phyloP scores from a whole-genome alignment of 371 early-diverging fungal genomes.

The Mucor piriformis region DNA sequence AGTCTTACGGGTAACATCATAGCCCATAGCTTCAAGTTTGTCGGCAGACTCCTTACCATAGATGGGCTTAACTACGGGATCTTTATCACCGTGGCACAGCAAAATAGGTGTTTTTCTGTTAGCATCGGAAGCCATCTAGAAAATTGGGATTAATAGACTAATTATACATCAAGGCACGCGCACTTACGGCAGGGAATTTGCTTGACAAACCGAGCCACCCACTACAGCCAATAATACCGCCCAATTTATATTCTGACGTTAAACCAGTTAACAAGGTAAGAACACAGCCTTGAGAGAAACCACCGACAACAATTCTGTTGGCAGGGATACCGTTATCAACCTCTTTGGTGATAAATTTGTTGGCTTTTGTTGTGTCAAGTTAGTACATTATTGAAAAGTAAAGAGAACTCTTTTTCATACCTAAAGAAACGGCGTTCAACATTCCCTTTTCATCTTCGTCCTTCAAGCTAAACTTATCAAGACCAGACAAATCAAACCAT shows the following conservation, averaged over 20 bases:
- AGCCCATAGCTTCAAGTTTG: slow-evolving; percentile 64
- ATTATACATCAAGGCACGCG: no score
- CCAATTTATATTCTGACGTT: slow-evolving; percentile 71
- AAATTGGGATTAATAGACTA: no score
- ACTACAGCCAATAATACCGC: slow-evolving; percentile 69
- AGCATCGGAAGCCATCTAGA: slow-evolving; percentile 67
- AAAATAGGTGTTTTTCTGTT: slow-evolving; percentile 83
- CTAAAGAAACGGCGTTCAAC: slow-evolving; percentile 58
- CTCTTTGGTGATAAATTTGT: slow-evolving; percentile 75
- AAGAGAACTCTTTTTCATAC: no score
- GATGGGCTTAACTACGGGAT: slow-evolving; percentile 74
- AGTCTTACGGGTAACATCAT: slow-evolving; percentile 73
- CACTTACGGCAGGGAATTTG: slow-evolving; percentile 56
- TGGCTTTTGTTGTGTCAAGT: slow-evolving; percentile 38
- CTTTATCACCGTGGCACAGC: slow-evolving; percentile 87
- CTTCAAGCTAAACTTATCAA: slow-evolving; percentile 49
- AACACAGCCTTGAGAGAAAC: slow-evolving; percentile 95
- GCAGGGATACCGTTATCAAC: slow-evolving; percentile 81
- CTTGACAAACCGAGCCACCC: slow-evolving; percentile 80
- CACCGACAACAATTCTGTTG: slow-evolving; percentile 88
- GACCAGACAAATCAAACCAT: slow-evolving; percentile 82
- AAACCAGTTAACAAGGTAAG: slow-evolving; percentile 77
- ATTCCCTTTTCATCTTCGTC: slow-evolving; percentile 83
- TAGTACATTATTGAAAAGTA: no score
- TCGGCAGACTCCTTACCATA: slow-evolving; percentile 75